Evolutionary conservation across 805 yeast genomes (phyloP).

Genomic region (Metschnikowia vanudenii): DNA sequence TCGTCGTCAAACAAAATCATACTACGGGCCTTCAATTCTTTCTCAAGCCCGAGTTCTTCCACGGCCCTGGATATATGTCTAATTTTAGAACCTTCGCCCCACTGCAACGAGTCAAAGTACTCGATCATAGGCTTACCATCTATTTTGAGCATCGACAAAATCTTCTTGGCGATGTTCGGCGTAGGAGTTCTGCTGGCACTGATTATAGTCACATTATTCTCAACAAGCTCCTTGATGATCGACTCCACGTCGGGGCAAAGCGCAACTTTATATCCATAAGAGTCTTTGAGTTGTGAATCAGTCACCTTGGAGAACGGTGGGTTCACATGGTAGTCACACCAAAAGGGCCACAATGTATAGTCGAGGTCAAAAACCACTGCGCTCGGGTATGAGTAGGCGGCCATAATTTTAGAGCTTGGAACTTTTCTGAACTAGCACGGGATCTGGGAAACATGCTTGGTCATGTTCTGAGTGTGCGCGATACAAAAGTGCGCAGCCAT

Average conservation of each 20-base stretch:
- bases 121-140: constrained; percentile 51
- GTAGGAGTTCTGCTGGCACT: constrained; percentile 81
- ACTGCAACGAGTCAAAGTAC: constrained; percentile 58
- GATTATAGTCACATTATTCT: constrained; percentile 49
- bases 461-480: not conserved
- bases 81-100: constrained; percentile 66
- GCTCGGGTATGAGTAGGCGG: constrained; percentile 25
- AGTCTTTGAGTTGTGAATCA: constrained; percentile 46
- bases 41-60: constrained; percentile 44
- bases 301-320: constrained; percentile 40
- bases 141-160: constrained; percentile 54
- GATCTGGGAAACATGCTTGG: not conserved
- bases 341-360: constrained; percentile 78
- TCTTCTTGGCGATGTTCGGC: constrained; percentile 69
- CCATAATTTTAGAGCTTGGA: not conserved
- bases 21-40: constrained; percentile 44
- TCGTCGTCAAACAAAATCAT: constrained; percentile 75
- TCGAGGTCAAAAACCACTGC: constrained; percentile 74
- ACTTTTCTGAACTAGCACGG: not conserved
- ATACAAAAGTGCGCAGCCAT: constrained; percentile 1
- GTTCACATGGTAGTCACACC: constrained; percentile 76
- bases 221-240: constrained; percentile 53
- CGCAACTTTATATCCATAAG: constrained; percentile 51
- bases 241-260: constrained; percentile 68
- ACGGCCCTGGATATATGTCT: constrained; percentile 54